A percentile compares a stretch with the other conserved stretches of the same genome.
Conservation (phyloP, 1,284 basidiomycete genomes). For the Xerocomus amazonicus region DNA sequence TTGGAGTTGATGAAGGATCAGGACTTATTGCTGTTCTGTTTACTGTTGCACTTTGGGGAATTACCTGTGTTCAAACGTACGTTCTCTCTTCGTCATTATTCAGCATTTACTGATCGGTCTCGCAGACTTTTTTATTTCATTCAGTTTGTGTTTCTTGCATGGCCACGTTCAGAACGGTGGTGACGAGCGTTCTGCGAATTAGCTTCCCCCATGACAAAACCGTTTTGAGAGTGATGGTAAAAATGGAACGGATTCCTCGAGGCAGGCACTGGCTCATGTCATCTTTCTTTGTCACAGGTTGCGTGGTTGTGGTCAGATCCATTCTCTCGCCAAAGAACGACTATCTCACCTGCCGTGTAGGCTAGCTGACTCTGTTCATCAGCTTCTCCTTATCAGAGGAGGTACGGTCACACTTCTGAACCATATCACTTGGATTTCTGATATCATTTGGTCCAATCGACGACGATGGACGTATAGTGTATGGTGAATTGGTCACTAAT, state of each 20-base stretch:
- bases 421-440: background rate
- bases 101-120: background rate
- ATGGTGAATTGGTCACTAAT: constrained; percentile 15
- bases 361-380: constrained; percentile 17
- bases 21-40: constrained; percentile 16
- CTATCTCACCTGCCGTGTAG: constrained; percentile 6
- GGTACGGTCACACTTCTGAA: constrained; percentile 9
- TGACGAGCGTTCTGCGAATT: background rate
- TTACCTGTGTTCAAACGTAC: constrained; percentile 23
- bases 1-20: constrained; percentile 9
- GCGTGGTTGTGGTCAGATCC: constrained; percentile 16
- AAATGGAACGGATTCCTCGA: background rate
- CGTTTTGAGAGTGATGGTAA: constrained; percentile 14
- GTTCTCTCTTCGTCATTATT: background rate
- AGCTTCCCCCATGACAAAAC: constrained; percentile 12
- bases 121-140: constrained; percentile 20
- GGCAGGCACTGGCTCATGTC: constrained; percentile 1
- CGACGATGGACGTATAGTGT: constrained; percentile 10
- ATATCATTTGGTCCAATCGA: background rate
- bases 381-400: constrained; percentile 20
- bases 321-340: background rate
- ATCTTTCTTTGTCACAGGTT: constrained; percentile 7
- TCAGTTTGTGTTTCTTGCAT: constrained; percentile 11
- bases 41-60: constrained; percentile 20
- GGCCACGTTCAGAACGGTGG: background rate